These are phyloP conservation scores for Ceratonia siliqua DNA, from an alignment of 306 rosid species.

Conservation along the genomic window DNA sequence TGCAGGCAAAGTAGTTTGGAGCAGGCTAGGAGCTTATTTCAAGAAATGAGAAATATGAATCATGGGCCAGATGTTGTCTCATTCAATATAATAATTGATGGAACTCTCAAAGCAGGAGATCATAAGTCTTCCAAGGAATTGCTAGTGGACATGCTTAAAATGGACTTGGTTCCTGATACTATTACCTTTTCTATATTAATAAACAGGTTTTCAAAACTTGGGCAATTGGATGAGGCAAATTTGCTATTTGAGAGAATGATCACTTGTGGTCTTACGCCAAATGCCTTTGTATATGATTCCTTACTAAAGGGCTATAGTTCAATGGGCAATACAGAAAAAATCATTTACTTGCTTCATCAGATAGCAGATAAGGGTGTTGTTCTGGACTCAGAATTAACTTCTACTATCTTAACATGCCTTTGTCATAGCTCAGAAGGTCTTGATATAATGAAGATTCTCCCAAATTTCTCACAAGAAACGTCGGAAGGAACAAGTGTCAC, in stretches of 20 bases:
- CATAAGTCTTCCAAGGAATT: constrained; percentile 52
- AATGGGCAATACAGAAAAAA: constrained; percentile 51
- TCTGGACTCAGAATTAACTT: constrained; percentile 62
- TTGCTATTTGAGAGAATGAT: constrained; percentile 63
- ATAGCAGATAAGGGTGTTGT: constrained; percentile 71
- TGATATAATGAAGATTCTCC: constrained; percentile 61
- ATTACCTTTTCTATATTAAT: constrained; percentile 68
- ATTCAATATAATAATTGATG: constrained; percentile 69
- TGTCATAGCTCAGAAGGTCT: constrained; percentile 46
- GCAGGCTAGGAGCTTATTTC: constrained; percentile 73
- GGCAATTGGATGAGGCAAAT: constrained; percentile 64
- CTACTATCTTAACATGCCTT: constrained; percentile 63
- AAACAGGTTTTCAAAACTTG: constrained; percentile 59
- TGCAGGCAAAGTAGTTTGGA: constrained; percentile 71
- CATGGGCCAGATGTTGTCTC: constrained; percentile 53
- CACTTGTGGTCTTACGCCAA: constrained; percentile 58
- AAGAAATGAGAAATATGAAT: constrained; percentile 58
- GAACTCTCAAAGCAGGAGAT: constrained; percentile 71
- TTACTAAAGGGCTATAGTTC: constrained; percentile 64
- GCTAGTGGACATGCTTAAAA: constrained; percentile 55
- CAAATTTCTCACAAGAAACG: constrained; percentile 50
- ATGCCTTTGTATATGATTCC: constrained; percentile 60
- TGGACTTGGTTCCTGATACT: constrained; percentile 57
- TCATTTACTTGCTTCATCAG: constrained; percentile 58
- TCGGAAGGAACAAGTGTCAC: constrained; percentile 44